A percentile compares a stretch with the other conserved stretches of the same genome.
phyloP scores from a whole-genome alignment of 306 rosid genomes.

The Cucumis hystrix region DNA sequence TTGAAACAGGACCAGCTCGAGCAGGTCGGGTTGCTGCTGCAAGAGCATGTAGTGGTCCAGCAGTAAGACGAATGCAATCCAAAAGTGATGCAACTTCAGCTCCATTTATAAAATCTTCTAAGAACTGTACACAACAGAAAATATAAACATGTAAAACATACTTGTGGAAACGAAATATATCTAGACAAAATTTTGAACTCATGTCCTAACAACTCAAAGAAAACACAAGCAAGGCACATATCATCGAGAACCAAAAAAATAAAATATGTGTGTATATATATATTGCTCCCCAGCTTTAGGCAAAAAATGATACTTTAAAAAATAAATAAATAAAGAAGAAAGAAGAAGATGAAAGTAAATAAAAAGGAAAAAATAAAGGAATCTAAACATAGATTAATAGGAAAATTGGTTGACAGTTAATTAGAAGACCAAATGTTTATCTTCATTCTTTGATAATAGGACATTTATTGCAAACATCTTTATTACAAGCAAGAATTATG shows the following conservation, averaged over 20 bases:
- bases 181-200: neutral
- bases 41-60: slow-evolving; percentile 95
- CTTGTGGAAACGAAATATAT: neutral
- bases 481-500: no score
- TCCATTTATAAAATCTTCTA: slow-evolving; percentile 97
- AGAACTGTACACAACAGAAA: slow-evolving; percentile 46
- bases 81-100: slow-evolving; percentile 93
- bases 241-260: neutral
- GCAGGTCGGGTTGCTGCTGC: slow-evolving; percentile 98
- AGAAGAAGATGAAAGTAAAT: neutral
- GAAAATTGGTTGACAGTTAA: no score
- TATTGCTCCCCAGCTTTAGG: neutral
- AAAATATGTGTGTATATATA: no score
- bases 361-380: neutral
- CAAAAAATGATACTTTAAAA: neutral
- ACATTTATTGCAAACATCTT: no score
- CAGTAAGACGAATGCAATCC: slow-evolving; percentile 98
- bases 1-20: slow-evolving; percentile 89
- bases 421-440: no score
- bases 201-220: neutral
- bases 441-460: no score
- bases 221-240: neutral
- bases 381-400: no score
- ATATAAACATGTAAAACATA: neutral
- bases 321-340: neutral